Conservation (phyloP, 2,329 filamentous ascomycete genomes). For the Elsinoe necatrix region DNA sequence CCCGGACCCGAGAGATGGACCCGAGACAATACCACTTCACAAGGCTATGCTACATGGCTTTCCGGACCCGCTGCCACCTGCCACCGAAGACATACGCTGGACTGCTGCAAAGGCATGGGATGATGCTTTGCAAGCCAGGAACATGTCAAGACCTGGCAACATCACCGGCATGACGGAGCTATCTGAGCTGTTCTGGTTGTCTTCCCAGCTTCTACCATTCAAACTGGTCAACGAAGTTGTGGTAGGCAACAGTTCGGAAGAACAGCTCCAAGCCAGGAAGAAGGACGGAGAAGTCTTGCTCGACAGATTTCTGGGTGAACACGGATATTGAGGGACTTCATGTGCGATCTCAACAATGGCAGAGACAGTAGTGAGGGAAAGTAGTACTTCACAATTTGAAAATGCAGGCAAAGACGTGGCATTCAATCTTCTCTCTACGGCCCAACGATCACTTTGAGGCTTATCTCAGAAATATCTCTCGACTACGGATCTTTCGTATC, state of each 20-base stretch:
- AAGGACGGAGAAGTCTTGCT: neutral
- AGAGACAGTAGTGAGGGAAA: too few relatives aligned
- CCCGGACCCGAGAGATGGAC: neutral
- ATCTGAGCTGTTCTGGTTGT: slow-evolving; percentile 7
- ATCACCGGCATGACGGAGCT: slow-evolving; percentile 1
- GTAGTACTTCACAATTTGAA: too few relatives aligned
- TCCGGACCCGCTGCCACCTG: neutral
- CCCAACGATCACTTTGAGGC: too few relatives aligned
- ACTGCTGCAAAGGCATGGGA: slow-evolving; percentile 10
- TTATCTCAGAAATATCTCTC: too few relatives aligned
- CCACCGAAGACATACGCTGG: slow-evolving; percentile 4
- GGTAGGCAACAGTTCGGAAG: neutral
- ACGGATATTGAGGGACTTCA: neutral
- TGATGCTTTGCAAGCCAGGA: neutral
- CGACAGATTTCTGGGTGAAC: neutral
- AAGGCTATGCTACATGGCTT: slow-evolving; percentile 13
- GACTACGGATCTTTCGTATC: too few relatives aligned
- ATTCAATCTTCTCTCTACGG: too few relatives aligned
- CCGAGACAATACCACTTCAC: neutral
- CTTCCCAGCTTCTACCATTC: slow-evolving; percentile 7
- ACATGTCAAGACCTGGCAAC: slow-evolving; percentile 1
- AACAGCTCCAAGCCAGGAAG: neutral
- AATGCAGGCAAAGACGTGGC: too few relatives aligned
- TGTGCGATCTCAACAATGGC: too few relatives aligned
- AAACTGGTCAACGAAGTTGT: neutral